Evolutionary conservation across 129 eudicot species (phyloP).

Genomic region (Logfia minima): DNA sequence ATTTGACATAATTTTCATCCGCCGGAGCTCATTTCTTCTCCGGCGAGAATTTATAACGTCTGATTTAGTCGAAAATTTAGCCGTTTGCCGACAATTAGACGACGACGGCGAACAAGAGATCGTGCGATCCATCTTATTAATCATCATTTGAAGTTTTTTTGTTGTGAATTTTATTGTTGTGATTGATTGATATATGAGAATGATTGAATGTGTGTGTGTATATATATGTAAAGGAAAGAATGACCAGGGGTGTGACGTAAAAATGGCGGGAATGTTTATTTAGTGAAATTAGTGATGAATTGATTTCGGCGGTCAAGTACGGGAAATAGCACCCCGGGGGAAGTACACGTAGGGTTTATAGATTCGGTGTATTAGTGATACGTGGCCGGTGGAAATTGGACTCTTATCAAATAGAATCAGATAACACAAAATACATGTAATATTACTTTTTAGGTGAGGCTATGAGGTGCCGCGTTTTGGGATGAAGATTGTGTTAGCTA

Average conservation of each 20-base stretch:
- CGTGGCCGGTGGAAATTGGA: conserved; percentile 33
- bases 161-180: neutral
- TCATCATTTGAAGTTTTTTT: conserved; percentile 21
- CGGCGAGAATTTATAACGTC: conserved; percentile 16
- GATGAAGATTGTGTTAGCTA: no score
- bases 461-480: no score
- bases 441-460: no score
- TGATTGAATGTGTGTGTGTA: neutral
- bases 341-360: conserved; percentile 23
- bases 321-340: conserved; percentile 32
- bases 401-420: neutral
- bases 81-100: conserved; percentile 20
- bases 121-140: conserved; percentile 21
- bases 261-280: neutral
- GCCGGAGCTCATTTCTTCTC: conserved; percentile 28
- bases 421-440: neutral
- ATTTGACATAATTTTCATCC: conserved; percentile 22
- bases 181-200: neutral
- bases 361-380: conserved; percentile 28
- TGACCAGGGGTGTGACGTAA: conserved; percentile 16
- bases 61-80: neutral
- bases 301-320: conserved; percentile 42
- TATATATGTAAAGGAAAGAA: neutral
- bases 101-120: conserved; percentile 6
- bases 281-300: no score